These are phyloP conservation scores for Paecilomyces fulvus DNA, from an alignment of 2,329 filamentous ascomycete species.

Conservation along the genomic window DNA sequence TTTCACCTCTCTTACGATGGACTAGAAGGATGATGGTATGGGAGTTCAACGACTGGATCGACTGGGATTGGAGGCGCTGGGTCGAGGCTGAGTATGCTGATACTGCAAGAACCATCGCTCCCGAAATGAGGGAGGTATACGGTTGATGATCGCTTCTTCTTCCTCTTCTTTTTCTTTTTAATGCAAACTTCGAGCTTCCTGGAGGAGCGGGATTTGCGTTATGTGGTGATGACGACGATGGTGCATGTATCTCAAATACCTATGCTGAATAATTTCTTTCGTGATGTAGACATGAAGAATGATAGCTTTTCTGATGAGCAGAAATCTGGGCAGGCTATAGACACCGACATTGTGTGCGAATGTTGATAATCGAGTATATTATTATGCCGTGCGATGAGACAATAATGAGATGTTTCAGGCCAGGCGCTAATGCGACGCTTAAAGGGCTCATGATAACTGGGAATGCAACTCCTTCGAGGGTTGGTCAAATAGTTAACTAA, in stretches of 20 bases:
- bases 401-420: background rate
- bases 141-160: too few relatives aligned
- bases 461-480: background rate
- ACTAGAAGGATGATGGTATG: slow-evolving; percentile 7
- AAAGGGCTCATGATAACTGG: background rate
- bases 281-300: too few relatives aligned
- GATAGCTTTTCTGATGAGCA: too few relatives aligned
- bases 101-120: background rate
- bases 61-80: slow-evolving; percentile 2
- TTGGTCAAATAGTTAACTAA: background rate
- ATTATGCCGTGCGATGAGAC: background rate
- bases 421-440: background rate
- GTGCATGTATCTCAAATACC: too few relatives aligned
- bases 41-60: slow-evolving; percentile 11
- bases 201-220: too few relatives aligned
- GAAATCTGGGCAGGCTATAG: too few relatives aligned
- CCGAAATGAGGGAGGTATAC: background rate
- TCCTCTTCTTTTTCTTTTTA: too few relatives aligned
- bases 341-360: too few relatives aligned
- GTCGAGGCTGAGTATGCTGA: slow-evolving; percentile 7
- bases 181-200: too few relatives aligned
- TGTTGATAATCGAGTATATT: too few relatives aligned
- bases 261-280: too few relatives aligned
- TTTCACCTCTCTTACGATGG: background rate
- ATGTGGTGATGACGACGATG: too few relatives aligned